Base-by-base conservation (phyloP, 495 filamentous ascomycete species). In the Physcia stellaris region DNA sequence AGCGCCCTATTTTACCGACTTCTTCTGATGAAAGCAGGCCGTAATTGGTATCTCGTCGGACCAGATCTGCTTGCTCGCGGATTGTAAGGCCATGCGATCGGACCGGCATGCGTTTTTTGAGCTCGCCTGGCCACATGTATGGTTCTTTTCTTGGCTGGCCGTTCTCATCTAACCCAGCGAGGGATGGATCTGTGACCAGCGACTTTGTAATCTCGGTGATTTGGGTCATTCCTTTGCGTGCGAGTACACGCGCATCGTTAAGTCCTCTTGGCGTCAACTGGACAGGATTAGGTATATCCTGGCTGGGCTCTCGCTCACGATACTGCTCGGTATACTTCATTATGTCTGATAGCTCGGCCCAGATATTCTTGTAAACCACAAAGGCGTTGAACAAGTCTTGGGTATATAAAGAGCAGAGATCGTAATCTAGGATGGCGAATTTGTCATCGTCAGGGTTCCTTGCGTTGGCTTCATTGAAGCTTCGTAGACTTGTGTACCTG, bases 381-480 rank as follows among this genome's bases (percentile, higher is more conserved):
- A 52, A 45, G n/a, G 53, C 56, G 30, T 50, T 48, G 41, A 60
- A 57, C 9, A 60, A 40, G 17, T 56, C 56, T 6, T 49, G 43
- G 13, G 56, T 58, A 38, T 60, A 60, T 0, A 58, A 38, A 4
- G 45, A 42, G 41, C 56, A 59, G 7, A 51, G 48, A 9, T 49
- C 48, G 40, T 58, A 59, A 29, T 58, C 50, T 7, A 52, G 35
- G 13, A 59, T 42, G 7, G 7, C 44, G 38, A 59, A 49, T 5
- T 33, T 46, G 39, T 56, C 48, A 29, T 48, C 47, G 24, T 42
- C 46, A 13, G 48, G 27, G 20, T 46, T 36, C n/a, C n/a, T n/a
- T n/a, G n/a, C n/a, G n/a, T n/a, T n/a, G n/a, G n/a, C n/a, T 12
- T 50, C 45, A 17, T 58, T 51, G 46, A 58, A 60, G n/a, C 43